Conservation (phyloP, 106 monocot genomes). For the Dactylorhiza incarnata region DNA sequence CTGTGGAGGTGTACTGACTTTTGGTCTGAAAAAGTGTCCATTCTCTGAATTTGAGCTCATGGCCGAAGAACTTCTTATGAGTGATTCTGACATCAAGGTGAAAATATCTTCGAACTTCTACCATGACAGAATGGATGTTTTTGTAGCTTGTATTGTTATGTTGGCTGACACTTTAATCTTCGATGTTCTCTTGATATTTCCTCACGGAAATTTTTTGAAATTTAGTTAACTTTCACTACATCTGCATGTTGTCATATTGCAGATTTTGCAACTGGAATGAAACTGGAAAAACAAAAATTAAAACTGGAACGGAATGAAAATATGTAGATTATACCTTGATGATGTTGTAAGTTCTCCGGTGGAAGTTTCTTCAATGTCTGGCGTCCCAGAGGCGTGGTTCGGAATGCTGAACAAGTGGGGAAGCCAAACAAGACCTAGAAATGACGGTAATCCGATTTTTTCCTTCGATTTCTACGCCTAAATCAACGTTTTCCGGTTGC, state of each 20-base stretch:
- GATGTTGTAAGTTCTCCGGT: too few species aligned
- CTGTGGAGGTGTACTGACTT: conserved; percentile 57
- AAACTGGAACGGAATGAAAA: too few species aligned
- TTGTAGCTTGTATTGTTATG: not conserved
- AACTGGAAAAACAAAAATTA: too few species aligned
- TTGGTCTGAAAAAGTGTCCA: conserved; percentile 83
- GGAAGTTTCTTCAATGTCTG: too few species aligned
- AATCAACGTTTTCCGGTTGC: too few species aligned
- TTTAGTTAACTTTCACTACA: not conserved
- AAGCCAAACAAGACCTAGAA: too few species aligned
- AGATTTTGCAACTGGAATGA: too few species aligned
- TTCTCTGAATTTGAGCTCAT: conserved; percentile 97
- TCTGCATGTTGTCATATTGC: not conserved
- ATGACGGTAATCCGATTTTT: too few species aligned
- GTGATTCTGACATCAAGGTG: conserved; percentile 93
- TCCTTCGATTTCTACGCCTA: too few species aligned
- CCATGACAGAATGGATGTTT: not conserved
- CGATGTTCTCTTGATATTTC: not conserved
- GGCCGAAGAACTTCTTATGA: conserved; percentile 99
- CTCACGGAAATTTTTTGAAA: not conserved
- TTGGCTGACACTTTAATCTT: not conserved
- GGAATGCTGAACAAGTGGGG: too few species aligned
- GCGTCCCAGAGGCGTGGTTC: too few species aligned
- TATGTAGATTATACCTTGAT: too few species aligned
- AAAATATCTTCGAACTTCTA: not conserved